These are phyloP conservation scores for Ramaria sp. DNA, from an alignment of 768 basidiomycete genomes.

Conservation along the genomic window DNA sequence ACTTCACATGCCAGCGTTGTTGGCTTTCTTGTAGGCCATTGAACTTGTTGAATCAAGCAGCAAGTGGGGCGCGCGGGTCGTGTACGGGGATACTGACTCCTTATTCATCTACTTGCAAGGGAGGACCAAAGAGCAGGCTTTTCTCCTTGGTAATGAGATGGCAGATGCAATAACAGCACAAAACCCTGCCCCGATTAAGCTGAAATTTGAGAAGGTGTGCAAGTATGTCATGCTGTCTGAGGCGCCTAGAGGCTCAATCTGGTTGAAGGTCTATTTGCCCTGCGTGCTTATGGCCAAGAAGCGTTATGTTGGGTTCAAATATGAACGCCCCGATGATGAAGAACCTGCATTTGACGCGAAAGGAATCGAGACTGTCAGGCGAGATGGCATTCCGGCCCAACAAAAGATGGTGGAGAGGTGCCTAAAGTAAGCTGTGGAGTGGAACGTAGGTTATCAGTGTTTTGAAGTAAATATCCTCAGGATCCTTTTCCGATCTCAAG, in stretches of 20 bases:
- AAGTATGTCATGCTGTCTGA: background rate
- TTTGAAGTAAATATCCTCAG: conserved; percentile 29
- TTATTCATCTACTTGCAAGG: conserved; percentile 88
- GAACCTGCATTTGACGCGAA: conserved; percentile 89
- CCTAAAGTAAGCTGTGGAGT: conserved; percentile 51
- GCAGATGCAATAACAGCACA: conserved; percentile 74
- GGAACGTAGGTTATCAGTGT: background rate
- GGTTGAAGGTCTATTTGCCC: conserved; percentile 76
- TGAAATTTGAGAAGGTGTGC: conserved; percentile 93
- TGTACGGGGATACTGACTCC: conserved; percentile 98
- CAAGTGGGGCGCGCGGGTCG: conserved; percentile 87
- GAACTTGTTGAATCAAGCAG: conserved; percentile 58
- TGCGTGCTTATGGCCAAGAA: conserved; percentile 97
- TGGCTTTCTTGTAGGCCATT: conserved; percentile 51
- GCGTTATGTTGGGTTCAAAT: conserved; percentile 96
- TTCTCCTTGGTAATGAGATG: conserved; percentile 87
- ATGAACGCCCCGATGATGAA: conserved; percentile 68
- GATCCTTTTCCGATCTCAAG: conserved; percentile 81
- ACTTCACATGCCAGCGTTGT: background rate
- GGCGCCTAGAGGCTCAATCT: background rate
- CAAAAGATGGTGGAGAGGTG: conserved; percentile 87
- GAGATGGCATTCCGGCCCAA: conserved; percentile 87
- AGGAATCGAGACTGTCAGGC: conserved; percentile 91
- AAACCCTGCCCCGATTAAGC: conserved; percentile 86
- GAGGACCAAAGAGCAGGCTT: conserved; percentile 88